Evolutionary conservation across 75 land plant species (phyloP).

Genomic region (Cupressus sempervirens): DNA sequence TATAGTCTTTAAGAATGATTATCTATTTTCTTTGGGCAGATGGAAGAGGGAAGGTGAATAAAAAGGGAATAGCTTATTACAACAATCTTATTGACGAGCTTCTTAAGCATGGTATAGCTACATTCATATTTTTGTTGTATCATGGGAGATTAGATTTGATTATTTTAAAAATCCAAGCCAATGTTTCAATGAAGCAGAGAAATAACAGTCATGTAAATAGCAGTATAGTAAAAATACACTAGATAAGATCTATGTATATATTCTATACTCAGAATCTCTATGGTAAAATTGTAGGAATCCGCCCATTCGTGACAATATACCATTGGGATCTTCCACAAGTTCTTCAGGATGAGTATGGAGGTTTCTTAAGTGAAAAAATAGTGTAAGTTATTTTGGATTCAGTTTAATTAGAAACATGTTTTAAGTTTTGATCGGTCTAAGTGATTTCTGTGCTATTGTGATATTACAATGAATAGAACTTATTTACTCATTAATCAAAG

Average conservation of each 20-base stretch:
- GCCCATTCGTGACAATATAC: constrained; percentile 20
- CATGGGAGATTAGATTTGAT: too few relatives aligned
- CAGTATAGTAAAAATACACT: not conserved
- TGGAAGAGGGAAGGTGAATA: not conserved
- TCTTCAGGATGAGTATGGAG: constrained; percentile 16
- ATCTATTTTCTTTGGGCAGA: not conserved
- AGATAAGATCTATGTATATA: too few relatives aligned
- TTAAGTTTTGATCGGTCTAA: too few relatives aligned
- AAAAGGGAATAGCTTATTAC: too few relatives aligned
- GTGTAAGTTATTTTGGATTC: not conserved
- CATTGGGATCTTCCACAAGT: constrained; percentile 33
- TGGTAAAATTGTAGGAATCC: constrained; percentile 11
- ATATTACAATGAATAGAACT: too few relatives aligned
- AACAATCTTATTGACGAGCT: too few relatives aligned
- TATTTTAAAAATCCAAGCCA: not conserved
- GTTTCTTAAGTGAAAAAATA: constrained; percentile 17
- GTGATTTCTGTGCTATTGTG: too few relatives aligned
- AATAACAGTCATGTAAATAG: too few relatives aligned
- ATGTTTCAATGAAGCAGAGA: too few relatives aligned
- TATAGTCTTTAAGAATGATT: too few relatives aligned
- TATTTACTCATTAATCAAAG: too few relatives aligned
- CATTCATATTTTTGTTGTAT: not conserved
- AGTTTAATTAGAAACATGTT: too few relatives aligned
- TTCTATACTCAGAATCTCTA: not conserved
- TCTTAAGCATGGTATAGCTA: not conserved